A percentile compares a stretch with the other conserved stretches of the same genome.
Conservation (phyloP, 1,139 yeast species). For the Ashbya aceris region DNA sequence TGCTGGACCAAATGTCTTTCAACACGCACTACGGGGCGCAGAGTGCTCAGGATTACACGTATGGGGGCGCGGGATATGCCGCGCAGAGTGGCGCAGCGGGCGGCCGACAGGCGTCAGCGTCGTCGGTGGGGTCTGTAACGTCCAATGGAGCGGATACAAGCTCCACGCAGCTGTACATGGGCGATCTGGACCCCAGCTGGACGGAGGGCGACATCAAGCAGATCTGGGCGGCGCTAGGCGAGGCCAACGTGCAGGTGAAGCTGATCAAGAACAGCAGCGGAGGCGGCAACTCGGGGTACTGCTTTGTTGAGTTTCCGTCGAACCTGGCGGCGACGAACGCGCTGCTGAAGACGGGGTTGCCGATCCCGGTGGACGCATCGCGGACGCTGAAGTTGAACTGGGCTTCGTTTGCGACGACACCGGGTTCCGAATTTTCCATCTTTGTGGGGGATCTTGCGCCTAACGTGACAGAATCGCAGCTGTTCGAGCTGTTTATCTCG, state of each 20-base stretch:
- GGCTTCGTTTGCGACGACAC: conserved; percentile 55
- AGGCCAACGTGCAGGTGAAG: conserved; percentile 37
- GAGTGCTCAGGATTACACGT: conserved; percentile 1
- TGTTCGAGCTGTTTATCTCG: conserved; percentile 56
- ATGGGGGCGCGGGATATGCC: neutral
- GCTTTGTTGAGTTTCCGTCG: conserved; percentile 59
- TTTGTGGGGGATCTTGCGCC: conserved; percentile 78
- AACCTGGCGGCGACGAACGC: conserved; percentile 60
- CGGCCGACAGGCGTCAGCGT: conserved; percentile 1
- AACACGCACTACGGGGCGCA: neutral
- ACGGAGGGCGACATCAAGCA: conserved; percentile 51
- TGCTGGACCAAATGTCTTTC: conserved; percentile 13
- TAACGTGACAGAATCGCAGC: conserved; percentile 59
- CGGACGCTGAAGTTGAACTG: conserved; percentile 60
- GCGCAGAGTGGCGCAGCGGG: neutral
- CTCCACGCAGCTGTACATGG: conserved; percentile 40
- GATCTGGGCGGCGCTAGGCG: conserved; percentile 43
- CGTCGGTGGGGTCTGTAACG: neutral
- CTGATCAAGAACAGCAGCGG: conserved; percentile 34
- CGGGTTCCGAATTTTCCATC: conserved; percentile 42
- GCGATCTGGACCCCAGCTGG: conserved; percentile 68
- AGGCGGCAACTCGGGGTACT: conserved; percentile 52
- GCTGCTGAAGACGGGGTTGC: conserved; percentile 52
- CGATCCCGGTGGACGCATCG: conserved; percentile 50
- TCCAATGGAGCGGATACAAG: conserved; percentile 3